Evolutionary conservation across 148 eudicot species (phyloP).

Genomic region (Vaccinium corymbosum): DNA sequence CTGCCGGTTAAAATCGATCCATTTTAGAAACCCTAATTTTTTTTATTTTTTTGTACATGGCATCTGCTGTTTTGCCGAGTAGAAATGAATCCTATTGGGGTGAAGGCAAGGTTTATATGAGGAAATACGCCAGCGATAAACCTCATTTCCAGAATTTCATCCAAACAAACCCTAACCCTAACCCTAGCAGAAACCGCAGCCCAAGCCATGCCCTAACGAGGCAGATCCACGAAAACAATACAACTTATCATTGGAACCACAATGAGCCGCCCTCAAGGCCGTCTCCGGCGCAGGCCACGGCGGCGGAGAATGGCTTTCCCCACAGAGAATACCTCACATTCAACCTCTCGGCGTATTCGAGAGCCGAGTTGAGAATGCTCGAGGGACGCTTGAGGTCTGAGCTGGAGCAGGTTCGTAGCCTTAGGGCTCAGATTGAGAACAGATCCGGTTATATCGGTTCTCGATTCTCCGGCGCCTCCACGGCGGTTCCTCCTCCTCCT

Average conservation of each 20-base stretch:
- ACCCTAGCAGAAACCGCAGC: conserved; percentile 20
- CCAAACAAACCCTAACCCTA: conserved; percentile 25
- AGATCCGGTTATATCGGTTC: neutral
- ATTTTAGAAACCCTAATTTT: neutral
- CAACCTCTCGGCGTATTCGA: conserved; percentile 27
- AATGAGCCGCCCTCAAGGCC: neutral
- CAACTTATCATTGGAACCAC: neutral
- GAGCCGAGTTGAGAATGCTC: conserved; percentile 31
- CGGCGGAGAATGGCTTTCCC: neutral
- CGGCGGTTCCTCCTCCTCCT: neutral
- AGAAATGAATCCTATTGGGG: conserved; percentile 42
- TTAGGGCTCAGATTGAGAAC: neutral
- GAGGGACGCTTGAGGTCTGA: conserved; percentile 31
- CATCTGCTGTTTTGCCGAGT: conserved; percentile 49
- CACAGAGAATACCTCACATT: neutral
- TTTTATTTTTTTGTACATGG: conserved; percentile 26
- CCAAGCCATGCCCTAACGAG: conserved; percentile 20
- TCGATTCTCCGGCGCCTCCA: neutral
- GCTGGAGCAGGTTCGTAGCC: conserved; percentile 36
- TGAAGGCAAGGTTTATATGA: conserved; percentile 9
- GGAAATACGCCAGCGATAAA: neutral
- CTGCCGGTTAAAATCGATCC: conserved; percentile 17
- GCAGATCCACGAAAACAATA: neutral
- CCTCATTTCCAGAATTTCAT: neutral
- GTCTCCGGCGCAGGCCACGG: neutral